Base-by-base conservation (phyloP, 352 stramenopile species). In the Globisporangium cystogenes region DNA sequence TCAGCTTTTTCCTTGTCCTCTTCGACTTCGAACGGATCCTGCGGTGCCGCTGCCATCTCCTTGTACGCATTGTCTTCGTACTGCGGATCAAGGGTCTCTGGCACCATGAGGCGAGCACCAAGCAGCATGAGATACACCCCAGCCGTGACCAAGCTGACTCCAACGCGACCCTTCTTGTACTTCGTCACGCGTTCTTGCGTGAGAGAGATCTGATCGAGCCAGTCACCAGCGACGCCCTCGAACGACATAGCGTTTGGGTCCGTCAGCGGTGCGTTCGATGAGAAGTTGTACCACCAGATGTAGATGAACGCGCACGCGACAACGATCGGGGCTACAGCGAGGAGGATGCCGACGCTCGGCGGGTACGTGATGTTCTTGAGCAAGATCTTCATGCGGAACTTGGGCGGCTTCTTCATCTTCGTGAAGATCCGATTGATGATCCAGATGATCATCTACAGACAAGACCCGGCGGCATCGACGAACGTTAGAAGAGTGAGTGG, bases 401-500 rank as follows among this genome's bases (percentile, higher is more conserved):
- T 79, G 4, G 96, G 96, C 21, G 95, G 93, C 63, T 97, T 87
- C 58, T 96, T 95, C 65, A 98, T 87, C 65, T 96, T 97, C 2
- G 96, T 99, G 33, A 98, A 84, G 12, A 98, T 52, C 0, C 95
- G 85, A 51, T 98, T 98, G 47, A 98, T 88, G 45, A 82, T 64
- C 80, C 94, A 99, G 53, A 98, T 74, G 35, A 98, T 73, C 35
- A 87, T 83, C 74, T 89, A n/a, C n/a, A n/a, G n/a, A n/a, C n/a
- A n/a, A n/a, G n/a, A n/a, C n/a, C n/a, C n/a, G n/a, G n/a, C n/a
- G n/a, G n/a, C n/a, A n/a, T n/a, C n/a, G n/a, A n/a, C n/a, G n/a
- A n/a, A n/a, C n/a, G n/a, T n/a, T n/a, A n/a, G n/a, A n/a, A n/a
- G n/a, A n/a, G n/a, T n/a, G n/a, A n/a, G n/a, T n/a, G n/a, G n/a